A percentile compares a stretch with the other conserved stretches of the same genome.
Conservation (phyloP, 768 basidiomycete species). For the Auriscalpium vulgare region DNA sequence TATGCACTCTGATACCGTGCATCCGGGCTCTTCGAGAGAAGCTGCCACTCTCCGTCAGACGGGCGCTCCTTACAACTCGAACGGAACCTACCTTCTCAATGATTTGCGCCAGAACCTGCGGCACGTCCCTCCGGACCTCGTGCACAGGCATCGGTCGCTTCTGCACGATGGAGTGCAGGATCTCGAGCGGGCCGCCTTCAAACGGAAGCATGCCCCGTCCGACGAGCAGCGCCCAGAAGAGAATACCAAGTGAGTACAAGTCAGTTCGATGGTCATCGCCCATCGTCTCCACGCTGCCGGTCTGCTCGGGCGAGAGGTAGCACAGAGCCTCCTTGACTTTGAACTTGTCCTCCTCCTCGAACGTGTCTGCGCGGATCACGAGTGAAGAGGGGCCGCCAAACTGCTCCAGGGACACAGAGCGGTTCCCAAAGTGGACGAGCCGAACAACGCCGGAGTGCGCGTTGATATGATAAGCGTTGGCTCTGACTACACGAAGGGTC, state of each 20-base stretch:
- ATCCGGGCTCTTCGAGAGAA: conserved; percentile 64
- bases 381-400: conserved; percentile 66
- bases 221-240: conserved; percentile 71
- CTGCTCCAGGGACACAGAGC: conserved; percentile 61
- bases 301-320: conserved; percentile 73
- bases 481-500: conserved; percentile 40
- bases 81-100: conserved; percentile 47
- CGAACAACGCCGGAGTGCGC: conserved; percentile 62
- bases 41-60: conserved; percentile 26
- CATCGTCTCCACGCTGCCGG: conserved; percentile 64
- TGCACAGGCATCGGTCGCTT: conserved; percentile 70
- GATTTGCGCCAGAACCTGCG: conserved; percentile 61
- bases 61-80: not conserved
- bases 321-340: conserved; percentile 71
- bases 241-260: conserved; percentile 62
- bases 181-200: conserved; percentile 41
- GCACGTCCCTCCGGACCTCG: conserved; percentile 65
- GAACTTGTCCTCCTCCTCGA: conserved; percentile 54
- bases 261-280: conserved; percentile 69
- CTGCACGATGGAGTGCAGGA: conserved; percentile 64
- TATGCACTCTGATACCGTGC: conserved; percentile 63
- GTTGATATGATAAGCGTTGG: conserved; percentile 70
- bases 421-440: conserved; percentile 69
- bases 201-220: conserved; percentile 41
- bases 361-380: conserved; percentile 42